Evolutionary conservation across 1,284 basidiomycete species (phyloP).

Genomic region (Ganoderma boninense): DNA sequence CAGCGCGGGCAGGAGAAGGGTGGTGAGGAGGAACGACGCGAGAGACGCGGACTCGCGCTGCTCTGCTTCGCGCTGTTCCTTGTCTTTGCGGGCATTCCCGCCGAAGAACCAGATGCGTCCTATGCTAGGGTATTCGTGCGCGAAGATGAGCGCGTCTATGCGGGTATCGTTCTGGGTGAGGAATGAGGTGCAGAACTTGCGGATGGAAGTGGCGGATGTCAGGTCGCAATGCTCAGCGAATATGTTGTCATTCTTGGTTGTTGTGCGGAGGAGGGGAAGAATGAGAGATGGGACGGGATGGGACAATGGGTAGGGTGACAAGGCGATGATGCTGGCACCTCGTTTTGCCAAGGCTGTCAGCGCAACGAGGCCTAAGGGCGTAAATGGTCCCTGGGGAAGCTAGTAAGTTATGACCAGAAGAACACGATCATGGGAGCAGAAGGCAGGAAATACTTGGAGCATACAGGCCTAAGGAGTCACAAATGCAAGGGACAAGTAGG

Average conservation of each 20-base stretch:
- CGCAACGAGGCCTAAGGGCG: constrained; percentile 72
- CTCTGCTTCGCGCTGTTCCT: constrained; percentile 41
- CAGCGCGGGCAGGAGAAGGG: constrained; percentile 79
- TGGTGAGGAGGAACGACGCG: constrained; percentile 81
- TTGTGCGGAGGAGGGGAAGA: constrained; percentile 67
- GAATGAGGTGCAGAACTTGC: constrained; percentile 72
- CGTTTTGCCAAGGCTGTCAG: constrained; percentile 70
- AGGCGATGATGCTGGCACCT: constrained; percentile 79
- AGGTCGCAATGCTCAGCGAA: constrained; percentile 81
- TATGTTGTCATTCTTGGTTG: constrained; percentile 76
- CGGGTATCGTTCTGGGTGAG: constrained; percentile 69
- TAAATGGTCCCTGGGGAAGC: constrained; percentile 69
- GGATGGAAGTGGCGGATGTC: constrained; percentile 66
- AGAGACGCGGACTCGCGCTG: constrained; percentile 58
- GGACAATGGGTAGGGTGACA: constrained; percentile 66
- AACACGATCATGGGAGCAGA: neutral
- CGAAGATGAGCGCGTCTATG: constrained; percentile 75
- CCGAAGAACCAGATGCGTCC: constrained; percentile 52
- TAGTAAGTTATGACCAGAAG: neutral
- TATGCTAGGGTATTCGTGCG: constrained; percentile 75
- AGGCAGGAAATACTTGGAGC: neutral
- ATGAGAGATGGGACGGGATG: constrained; percentile 64
- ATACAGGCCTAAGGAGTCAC: neutral
- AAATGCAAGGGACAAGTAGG: no score
- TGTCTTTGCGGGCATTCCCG: constrained; percentile 36